phyloP scores from a whole-genome alignment of 1,284 basidiomycete genomes.

The Testicularia cyperi region DNA sequence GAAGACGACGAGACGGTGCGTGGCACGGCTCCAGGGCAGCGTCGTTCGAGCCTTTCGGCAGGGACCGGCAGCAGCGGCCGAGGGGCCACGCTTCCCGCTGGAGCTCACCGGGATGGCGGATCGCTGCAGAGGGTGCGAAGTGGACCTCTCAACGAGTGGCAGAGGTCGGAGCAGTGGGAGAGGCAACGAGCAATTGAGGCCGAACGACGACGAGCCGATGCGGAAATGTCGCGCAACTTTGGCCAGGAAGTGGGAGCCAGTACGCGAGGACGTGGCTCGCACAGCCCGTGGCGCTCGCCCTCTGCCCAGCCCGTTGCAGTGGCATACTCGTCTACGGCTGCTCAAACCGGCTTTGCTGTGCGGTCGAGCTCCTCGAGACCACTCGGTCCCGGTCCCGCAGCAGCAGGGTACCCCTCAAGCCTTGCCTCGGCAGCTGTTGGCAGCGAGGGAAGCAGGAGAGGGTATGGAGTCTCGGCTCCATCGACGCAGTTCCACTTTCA shows the following conservation, averaged over 20 bases:
- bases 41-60: background rate
- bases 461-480: conserved; percentile 23
- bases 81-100: conserved; percentile 20
- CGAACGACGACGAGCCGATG: conserved; percentile 32
- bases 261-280: conserved; percentile 27
- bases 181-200: conserved; percentile 25
- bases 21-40: background rate
- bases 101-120: conserved; percentile 18
- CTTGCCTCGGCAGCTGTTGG: background rate
- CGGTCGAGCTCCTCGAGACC: conserved; percentile 15
- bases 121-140: conserved; percentile 1
- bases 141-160: conserved; percentile 13
- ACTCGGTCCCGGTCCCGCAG: too few relatives aligned
- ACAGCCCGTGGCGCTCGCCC: conserved; percentile 33
- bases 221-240: conserved; percentile 43
- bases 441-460: conserved; percentile 2
- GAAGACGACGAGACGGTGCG: conserved; percentile 1
- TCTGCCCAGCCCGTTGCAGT: too few relatives aligned
- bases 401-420: too few relatives aligned
- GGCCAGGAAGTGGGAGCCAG: conserved; percentile 36
- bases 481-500: conserved; percentile 27
- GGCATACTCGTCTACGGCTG: background rate
- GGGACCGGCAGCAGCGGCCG: conserved; percentile 1
- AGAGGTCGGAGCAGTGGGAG: conserved; percentile 17
- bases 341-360: conserved; percentile 6